Evolutionary conservation across 2,329 filamentous ascomycete genomes (phyloP).

Genomic region (Chaetomium olivaceum): DNA sequence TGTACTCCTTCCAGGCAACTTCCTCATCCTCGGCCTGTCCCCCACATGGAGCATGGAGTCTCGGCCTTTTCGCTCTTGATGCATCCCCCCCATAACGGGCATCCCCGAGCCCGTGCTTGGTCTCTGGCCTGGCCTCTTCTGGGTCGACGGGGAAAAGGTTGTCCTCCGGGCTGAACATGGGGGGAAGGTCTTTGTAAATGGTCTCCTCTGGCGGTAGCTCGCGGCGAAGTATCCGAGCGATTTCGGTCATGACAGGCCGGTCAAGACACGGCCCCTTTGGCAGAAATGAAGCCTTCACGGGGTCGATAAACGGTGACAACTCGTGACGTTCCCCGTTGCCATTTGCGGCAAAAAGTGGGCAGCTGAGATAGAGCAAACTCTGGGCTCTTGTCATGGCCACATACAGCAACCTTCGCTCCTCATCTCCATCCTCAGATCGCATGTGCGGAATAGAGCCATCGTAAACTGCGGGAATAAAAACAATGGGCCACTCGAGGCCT

Average conservation of each 20-base stretch:
- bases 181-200: conserved; percentile 55
- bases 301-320: conserved; percentile 71
- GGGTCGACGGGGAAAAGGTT: conserved; percentile 68
- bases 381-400: conserved; percentile 97
- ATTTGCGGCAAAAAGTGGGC: conserved; percentile 67
- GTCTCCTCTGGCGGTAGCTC: conserved; percentile 56
- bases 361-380: conserved; percentile 81
- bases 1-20: conserved; percentile 46
- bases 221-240: conserved; percentile 71
- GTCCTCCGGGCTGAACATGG: conserved; percentile 63
- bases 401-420: conserved; percentile 86
- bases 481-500: conserved; percentile 92
- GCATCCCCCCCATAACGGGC: conserved; percentile 27
- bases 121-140: conserved; percentile 42
- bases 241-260: conserved; percentile 59
- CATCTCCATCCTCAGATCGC: conserved; percentile 78
- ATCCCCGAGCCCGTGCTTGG: conserved; percentile 18
- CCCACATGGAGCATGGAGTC: conserved; percentile 36
- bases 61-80: conserved; percentile 34
- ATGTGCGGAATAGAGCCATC: conserved; percentile 89
- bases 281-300: conserved; percentile 52
- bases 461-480: conserved; percentile 89
- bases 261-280: conserved; percentile 70
- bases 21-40: conserved; percentile 36
- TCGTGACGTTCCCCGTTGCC: conserved; percentile 56